Evolutionary conservation across 331 rosid genomes (phyloP), one percentile per base, ranked within the genome.

Genomic region (Quercus lobata): DNA sequence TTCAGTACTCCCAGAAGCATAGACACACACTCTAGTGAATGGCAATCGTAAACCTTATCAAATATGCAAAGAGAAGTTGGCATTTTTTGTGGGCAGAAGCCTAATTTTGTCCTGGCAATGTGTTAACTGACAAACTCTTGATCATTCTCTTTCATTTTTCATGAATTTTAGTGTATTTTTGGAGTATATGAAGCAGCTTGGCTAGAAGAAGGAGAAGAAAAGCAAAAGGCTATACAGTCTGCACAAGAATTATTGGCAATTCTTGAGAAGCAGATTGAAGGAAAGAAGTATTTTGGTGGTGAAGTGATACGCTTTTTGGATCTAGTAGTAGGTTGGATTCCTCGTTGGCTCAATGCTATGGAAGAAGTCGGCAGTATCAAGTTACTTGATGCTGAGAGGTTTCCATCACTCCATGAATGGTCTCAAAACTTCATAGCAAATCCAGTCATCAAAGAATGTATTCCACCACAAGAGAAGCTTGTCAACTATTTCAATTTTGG

Each of bases 391-490:
- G 79, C 73, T 55, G 87, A 88, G 35, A 88, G 69, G 78, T 83
- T 87, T 30, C 90, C 95, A 57, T 79, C 56, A 19, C 92, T 91
- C 72, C 71, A 87, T 87, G 80, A 74, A 77, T 89, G 95, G 95
- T 78, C 82, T 19, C 81, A 80, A 34, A 85, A 82, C 71, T 76
- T 89, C 83, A 74, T 73, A n/a, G 41, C 82, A 5, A 71, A 77
- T 82, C 88, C 89, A 68, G 80, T 88, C 32, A 71, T 91, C 83
- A 85, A 84, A 84, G 88, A 89, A 82, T 80, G 86, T 70, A 30
- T 89, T 77, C 91, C 95, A 18, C 77, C 87, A 18, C 82, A 84
- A 80, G 88, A 91, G 17, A 10, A 14, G 30, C 82, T 88, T 22
- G 66, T 84, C 77, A 62, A 73, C 41, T 82, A 87, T 78, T 75